These are phyloP conservation scores for Plasmodium malariae DNA, from an alignment of 169 alveolate genomes.

Conservation along the genomic window DNA sequence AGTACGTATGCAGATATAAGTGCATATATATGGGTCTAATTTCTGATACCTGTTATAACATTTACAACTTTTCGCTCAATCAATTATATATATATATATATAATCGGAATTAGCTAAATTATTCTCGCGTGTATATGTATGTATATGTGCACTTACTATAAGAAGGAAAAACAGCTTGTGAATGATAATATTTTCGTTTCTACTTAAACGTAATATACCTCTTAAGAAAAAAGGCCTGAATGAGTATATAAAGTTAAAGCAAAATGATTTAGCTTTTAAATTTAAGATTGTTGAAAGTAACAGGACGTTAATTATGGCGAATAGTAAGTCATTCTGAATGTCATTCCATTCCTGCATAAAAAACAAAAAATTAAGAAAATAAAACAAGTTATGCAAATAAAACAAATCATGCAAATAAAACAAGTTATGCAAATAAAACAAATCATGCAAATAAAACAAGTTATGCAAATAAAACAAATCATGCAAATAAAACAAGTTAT, in stretches of 20 bases:
- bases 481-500: too few species aligned
- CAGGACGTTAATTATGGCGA: constrained; percentile 59
- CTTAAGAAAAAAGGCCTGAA: constrained; percentile 69
- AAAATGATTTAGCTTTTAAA: constrained; percentile 64
- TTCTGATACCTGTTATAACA: background rate
- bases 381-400: background rate
- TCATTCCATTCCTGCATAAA: constrained; percentile 68
- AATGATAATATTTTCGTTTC: constrained; percentile 40
- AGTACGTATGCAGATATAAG: too few species aligned
- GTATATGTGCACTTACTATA: constrained; percentile 1
- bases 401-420: background rate
- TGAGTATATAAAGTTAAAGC: constrained; percentile 61
- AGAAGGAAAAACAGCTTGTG: constrained; percentile 57
- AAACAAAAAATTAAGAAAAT: background rate
- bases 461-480: too few species aligned
- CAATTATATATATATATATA: background rate
- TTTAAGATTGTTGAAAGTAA: constrained; percentile 53
- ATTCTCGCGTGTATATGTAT: too few species aligned
- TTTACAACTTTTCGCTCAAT: too few species aligned
- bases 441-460: too few species aligned
- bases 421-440: too few species aligned
- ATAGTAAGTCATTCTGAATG: constrained; percentile 38
- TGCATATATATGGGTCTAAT: too few species aligned
- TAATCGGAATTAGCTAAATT: background rate
- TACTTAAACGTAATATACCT: constrained; percentile 31